Conservation (phyloP, 1,284 basidiomycete species). For the Schizophyllum amplum region DNA sequence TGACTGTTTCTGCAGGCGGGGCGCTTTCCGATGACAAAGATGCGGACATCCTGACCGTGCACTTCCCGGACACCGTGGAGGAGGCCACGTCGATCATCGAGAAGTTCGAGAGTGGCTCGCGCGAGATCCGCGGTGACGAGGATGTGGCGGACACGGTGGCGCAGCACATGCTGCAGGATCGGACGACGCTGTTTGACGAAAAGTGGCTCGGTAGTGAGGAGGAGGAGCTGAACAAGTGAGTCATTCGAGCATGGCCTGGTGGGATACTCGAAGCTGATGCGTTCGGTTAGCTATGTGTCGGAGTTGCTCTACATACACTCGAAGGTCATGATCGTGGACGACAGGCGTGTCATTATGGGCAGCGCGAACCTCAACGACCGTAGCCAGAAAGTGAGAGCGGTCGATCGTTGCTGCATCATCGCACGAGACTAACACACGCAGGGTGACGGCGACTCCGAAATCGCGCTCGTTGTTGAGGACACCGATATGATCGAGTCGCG, state of each 20-base stretch:
- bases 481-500: conserved; percentile 64
- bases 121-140: conserved; percentile 43
- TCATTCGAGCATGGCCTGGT: conserved; percentile 15
- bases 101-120: conserved; percentile 61
- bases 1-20: too few relatives aligned
- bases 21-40: conserved; percentile 36
- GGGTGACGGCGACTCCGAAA: conserved; percentile 92
- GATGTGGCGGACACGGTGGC: conserved; percentile 66
- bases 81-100: conserved; percentile 59
- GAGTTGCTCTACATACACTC: conserved; percentile 79
- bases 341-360: conserved; percentile 81
- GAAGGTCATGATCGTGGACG: conserved; percentile 92
- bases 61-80: conserved; percentile 56
- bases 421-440: conserved; percentile 17
- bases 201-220: conserved; percentile 75
- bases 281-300: conserved; percentile 55
- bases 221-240: conserved; percentile 74
- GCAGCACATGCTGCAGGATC: conserved; percentile 68
- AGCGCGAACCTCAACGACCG: conserved; percentile 89
- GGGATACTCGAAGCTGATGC: conserved; percentile 5
- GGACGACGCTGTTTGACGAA: conserved; percentile 57
- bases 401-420: neutral
- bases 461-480: conserved; percentile 87
- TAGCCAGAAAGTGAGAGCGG: conserved; percentile 50
- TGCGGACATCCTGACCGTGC: conserved; percentile 50